These are phyloP conservation scores for Ormosia semicastrata DNA, from an alignment of 306 rosid genomes.

Conservation along the genomic window DNA sequence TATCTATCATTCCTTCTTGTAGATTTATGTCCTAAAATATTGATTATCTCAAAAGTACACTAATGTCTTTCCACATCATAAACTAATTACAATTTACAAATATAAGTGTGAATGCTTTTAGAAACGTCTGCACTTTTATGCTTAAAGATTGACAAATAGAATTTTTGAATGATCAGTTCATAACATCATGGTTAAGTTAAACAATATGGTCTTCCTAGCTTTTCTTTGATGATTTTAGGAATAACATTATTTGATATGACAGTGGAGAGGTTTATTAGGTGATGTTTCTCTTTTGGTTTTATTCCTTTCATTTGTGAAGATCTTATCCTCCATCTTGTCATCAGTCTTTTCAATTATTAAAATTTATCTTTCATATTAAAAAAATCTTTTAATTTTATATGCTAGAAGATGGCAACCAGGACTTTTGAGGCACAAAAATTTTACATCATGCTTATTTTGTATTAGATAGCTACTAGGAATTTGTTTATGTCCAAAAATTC, in stretches of 20 bases:
- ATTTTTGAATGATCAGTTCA: no score
- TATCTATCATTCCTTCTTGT: no score
- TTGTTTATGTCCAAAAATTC: background rate
- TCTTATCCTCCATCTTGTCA: background rate
- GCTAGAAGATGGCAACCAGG: background rate
- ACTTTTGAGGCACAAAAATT: background rate
- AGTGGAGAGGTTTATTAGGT: background rate
- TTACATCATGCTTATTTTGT: background rate
- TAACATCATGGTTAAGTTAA: no score
- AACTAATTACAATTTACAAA: no score
- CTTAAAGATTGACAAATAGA: no score
- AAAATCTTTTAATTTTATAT: background rate
- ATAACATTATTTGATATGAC: background rate
- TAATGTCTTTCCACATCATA: no score
- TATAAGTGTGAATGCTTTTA: no score
- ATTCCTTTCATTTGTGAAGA: background rate
- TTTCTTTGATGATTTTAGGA: conserved; percentile 1
- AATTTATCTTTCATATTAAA: background rate
- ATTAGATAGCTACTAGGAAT: no score
- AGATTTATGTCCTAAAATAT: no score
- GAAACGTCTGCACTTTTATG: no score
- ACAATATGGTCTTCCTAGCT: background rate
- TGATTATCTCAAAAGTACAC: no score
- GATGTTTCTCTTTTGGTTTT: background rate
- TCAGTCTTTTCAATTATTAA: background rate